Conservation (phyloP, 2,329 filamentous ascomycete species). For the Colletotrichum theobromicola region DNA sequence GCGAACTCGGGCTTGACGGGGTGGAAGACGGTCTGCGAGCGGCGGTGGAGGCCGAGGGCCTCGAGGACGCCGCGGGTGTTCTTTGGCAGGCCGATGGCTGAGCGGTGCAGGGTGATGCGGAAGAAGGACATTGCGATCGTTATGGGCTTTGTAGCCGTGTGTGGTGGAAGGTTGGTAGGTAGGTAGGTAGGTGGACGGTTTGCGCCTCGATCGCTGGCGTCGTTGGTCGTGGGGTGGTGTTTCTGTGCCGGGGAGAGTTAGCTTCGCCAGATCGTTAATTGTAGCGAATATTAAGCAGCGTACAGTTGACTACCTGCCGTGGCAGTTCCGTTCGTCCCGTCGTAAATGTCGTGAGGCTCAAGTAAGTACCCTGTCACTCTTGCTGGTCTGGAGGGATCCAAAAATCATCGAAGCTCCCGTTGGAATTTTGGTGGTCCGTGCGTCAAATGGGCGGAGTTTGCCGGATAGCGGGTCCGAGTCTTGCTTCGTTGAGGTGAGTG, state of each 20-base stretch:
- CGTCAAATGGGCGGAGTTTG: not conserved
- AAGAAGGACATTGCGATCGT: constrained; percentile 73
- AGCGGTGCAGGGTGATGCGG: constrained; percentile 88
- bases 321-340: not conserved
- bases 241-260: not conserved
- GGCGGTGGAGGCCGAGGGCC: constrained; percentile 84
- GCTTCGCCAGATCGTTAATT: not conserved
- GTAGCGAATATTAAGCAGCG: too few species aligned
- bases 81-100: constrained; percentile 84
- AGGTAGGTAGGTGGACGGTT: not conserved
- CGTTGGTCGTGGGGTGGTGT: not conserved
- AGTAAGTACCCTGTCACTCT: not conserved
- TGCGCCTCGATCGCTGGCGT: not conserved
- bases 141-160: not conserved
- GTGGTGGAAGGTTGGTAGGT: not conserved
- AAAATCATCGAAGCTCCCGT: constrained; percentile 2
- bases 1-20: constrained; percentile 81
- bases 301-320: not conserved
- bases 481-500: not conserved
- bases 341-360: not conserved
- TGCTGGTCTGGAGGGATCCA: not conserved
- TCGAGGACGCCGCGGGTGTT: constrained; percentile 81
- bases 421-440: not conserved
- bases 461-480: not conserved
- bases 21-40: constrained; percentile 88